Conservation (phyloP, 257 asterid genomes). For the Solanum microdontum region DNA sequence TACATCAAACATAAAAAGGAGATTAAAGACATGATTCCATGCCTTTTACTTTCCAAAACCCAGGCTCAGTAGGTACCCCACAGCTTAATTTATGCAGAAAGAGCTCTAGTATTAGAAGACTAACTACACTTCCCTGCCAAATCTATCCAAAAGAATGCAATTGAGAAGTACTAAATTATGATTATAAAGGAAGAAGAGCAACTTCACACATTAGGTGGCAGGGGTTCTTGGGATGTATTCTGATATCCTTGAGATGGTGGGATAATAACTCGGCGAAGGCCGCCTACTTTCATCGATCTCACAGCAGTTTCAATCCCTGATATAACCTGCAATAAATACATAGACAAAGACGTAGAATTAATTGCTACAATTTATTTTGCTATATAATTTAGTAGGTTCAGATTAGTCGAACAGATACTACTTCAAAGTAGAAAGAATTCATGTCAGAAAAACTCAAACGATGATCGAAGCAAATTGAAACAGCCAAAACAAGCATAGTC, state of each 20-base stretch:
- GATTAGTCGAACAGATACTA: neutral
- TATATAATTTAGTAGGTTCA: neutral
- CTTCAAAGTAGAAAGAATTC: neutral
- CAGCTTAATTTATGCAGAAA: neutral
- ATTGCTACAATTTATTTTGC: neutral
- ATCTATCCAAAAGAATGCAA: neutral
- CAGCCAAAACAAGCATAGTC: neutral
- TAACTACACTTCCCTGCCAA: neutral
- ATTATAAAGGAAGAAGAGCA: neutral
- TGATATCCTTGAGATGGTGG: slow-evolving; percentile 89
- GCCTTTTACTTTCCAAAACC: neutral
- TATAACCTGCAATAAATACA: slow-evolving; percentile 42
- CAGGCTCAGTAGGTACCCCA: neutral
- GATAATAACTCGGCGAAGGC: slow-evolving; percentile 66
- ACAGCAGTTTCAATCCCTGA: slow-evolving; percentile 72
- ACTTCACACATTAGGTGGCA: slow-evolving; percentile 72
- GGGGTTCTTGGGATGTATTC: slow-evolving; percentile 64
- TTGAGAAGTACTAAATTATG: neutral
- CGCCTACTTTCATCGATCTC: slow-evolving; percentile 78
- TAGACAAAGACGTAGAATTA: neutral
- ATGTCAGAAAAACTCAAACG: neutral
- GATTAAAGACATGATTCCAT: neutral
- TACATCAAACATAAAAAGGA: neutral
- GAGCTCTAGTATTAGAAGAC: neutral
- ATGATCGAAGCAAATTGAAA: neutral